These are phyloP conservation scores for Tylopilus rubrobrunneus DNA, from an alignment of 768 basidiomycete species.

Conservation along the genomic window DNA sequence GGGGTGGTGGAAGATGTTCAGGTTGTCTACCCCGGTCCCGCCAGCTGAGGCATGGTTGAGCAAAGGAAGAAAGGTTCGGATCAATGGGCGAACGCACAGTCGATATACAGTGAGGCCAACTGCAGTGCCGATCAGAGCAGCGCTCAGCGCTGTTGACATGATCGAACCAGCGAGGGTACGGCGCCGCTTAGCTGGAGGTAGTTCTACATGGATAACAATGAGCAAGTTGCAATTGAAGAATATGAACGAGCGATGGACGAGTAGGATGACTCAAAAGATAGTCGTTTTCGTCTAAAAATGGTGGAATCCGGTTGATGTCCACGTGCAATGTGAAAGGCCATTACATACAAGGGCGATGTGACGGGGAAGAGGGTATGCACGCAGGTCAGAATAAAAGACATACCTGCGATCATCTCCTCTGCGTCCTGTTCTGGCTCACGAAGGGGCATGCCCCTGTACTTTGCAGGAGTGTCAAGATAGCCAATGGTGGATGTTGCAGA, in stretches of 20 bases:
- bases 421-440: constrained; percentile 36
- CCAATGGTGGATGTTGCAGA: constrained; percentile 54
- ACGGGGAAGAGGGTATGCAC: not conserved
- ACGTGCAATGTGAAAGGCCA: constrained; percentile 18
- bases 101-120: constrained; percentile 85
- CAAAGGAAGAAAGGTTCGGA: not conserved
- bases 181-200: constrained; percentile 74
- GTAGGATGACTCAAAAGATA: constrained; percentile 8
- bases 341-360: constrained; percentile 18
- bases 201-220: constrained; percentile 57
- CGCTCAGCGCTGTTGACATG: constrained; percentile 78
- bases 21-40: constrained; percentile 65
- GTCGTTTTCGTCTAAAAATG: constrained; percentile 14
- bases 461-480: constrained; percentile 67
- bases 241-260: constrained; percentile 25
- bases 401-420: constrained; percentile 46
- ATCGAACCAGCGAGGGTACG: constrained; percentile 79
- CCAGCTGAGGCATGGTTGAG: constrained; percentile 49
- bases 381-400: constrained; percentile 21
- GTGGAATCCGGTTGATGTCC: constrained; percentile 5
- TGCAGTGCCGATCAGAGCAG: constrained; percentile 81
- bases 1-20: constrained; percentile 53
- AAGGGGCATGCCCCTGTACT: constrained; percentile 43
- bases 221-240: constrained; percentile 36
- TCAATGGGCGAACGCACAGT: constrained; percentile 50